phyloP scores from a whole-genome alignment of 139 green algal genomes.

The Monoraphidium neglectum region DNA sequence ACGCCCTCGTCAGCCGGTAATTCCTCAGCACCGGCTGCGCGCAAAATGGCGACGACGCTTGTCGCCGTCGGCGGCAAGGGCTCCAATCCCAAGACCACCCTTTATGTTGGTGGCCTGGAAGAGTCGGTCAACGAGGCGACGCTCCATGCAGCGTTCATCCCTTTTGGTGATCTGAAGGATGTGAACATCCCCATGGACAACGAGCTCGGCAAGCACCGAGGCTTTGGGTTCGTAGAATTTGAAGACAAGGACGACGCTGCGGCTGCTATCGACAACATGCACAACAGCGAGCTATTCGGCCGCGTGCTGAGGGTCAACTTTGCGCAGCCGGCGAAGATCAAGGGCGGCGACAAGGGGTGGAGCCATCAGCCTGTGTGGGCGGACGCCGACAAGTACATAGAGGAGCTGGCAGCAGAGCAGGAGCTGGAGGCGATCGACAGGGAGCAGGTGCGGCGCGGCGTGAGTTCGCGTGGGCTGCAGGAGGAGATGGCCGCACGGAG shows the following conservation, averaged over 20 bases:
- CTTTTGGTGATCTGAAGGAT: slow-evolving; percentile 98
- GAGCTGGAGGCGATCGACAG: slow-evolving; percentile 33
- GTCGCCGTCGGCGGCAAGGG: slow-evolving; percentile 66
- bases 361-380: slow-evolving; percentile 53
- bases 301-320: slow-evolving; percentile 83
- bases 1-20: no score
- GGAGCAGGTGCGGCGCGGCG: no score
- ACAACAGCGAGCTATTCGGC: slow-evolving; percentile 85
- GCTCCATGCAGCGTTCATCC: slow-evolving; percentile 94
- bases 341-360: slow-evolving; percentile 89
- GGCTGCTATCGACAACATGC: slow-evolving; percentile 97
- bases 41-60: slow-evolving; percentile 65
- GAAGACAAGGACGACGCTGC: slow-evolving; percentile 89
- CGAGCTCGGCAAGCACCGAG: slow-evolving; percentile 58
- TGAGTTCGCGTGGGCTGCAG: no score
- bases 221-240: slow-evolving; percentile 97
- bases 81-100: slow-evolving; percentile 85
- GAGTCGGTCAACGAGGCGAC: slow-evolving; percentile 88
- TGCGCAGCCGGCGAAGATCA: slow-evolving; percentile 93
- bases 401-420: slow-evolving; percentile 62
- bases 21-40: no score
- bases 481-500: no score
- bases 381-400: slow-evolving; percentile 62
- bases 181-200: slow-evolving; percentile 94
- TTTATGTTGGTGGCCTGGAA: slow-evolving; percentile 94